Base-by-base conservation (phyloP, 257 asterid genomes). In the Verbena officinalis region DNA sequence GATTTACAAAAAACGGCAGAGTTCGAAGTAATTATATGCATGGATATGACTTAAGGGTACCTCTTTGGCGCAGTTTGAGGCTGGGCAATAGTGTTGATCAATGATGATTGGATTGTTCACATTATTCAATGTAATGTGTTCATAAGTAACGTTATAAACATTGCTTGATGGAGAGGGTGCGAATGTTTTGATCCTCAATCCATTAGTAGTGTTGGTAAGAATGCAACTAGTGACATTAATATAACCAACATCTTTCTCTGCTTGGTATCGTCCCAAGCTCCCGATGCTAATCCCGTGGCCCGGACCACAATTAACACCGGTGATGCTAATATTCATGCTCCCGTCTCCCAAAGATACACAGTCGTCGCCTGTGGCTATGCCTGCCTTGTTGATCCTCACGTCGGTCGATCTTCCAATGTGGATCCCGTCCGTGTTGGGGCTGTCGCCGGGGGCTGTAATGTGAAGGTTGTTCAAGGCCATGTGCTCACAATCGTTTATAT, bases 391-490 rank as follows among this genome's bases (percentile, higher is more conserved):
- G 33, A 78, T 48, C 6, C 2, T 70, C 11, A 78, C 11, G 2
- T 4, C 7, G 39, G 20, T 21, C 33, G 80, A 78, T 14, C 9
- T 33, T 4, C 38, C 63, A 1, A 79, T 4, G 74, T 79, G 84
- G 62, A 79, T 52, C 0, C 84, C 84, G 17, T 78, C 80, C 0
- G 84, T 78, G 84, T 78, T 78, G 12, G 78, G 71, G 66, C 84
- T 79, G 5, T 72, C 4, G 21, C 0, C 49, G 0, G 81, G 84
- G 7, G 84, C 79, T 1, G n/a, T 7, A 9, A 75, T 16, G 4
- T 4, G 1, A 14, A 78, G 22, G 19, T 48, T 20, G 48, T 7
- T 5, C 15, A 78, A 10, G 8, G 40, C 9, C 13, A 78, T 22
- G 23, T 67, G 54, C 2, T 52, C 13, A 39, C 59, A 52, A 3